Evolutionary conservation across 495 filamentous ascomycete species (phyloP), one percentile per base, ranked within the genome.

Genomic region (Bombardia bombarda): DNA sequence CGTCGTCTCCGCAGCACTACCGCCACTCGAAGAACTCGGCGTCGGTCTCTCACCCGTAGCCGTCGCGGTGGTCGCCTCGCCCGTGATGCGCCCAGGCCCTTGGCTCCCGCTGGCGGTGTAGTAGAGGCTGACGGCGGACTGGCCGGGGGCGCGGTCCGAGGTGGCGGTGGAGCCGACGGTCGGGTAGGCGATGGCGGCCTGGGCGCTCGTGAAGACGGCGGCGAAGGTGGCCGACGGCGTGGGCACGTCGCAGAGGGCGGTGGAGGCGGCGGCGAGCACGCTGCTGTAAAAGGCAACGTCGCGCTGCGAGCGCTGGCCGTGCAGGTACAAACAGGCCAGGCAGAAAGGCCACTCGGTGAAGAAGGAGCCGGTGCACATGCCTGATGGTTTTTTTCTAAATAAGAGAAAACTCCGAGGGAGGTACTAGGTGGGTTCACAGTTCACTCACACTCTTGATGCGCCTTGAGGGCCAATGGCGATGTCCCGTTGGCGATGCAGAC

Each of bases 361-460:
- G 47, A 56, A 67, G 40, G 53, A 57, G 2, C 66, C 65, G 31
- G 45, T 45, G 53, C 66, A 70, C 40, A 65, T 63, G 45, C 66
- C 50, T 53, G 33, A 12, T 16, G 19, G 5, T 5, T 32, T 10
- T 16, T 0, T 21, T n/a, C 22, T 12, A n/a, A n/a, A n/a, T n/a
- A n/a, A n/a, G n/a, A n/a, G n/a, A n/a, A n/a, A n/a, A n/a, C n/a
- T n/a, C n/a, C n/a, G n/a, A n/a, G n/a, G n/a, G n/a, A n/a, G n/a
- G n/a, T n/a, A n/a, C n/a, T n/a, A n/a, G n/a, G n/a, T n/a, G n/a
- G n/a, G n/a, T n/a, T n/a, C n/a, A n/a, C n/a, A n/a, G n/a, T n/a
- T n/a, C 7, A 14, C 38, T 46, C 43, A 53, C 50, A 68, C 40
- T 67, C 44, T 23, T 63, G 60, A 48, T 68, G 63, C 7, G 63